Evolutionary conservation across 352 stramenopile species (phyloP), one percentile per base, ranked within the genome.

Genomic region (Phytopythium cucurbitacearum): DNA sequence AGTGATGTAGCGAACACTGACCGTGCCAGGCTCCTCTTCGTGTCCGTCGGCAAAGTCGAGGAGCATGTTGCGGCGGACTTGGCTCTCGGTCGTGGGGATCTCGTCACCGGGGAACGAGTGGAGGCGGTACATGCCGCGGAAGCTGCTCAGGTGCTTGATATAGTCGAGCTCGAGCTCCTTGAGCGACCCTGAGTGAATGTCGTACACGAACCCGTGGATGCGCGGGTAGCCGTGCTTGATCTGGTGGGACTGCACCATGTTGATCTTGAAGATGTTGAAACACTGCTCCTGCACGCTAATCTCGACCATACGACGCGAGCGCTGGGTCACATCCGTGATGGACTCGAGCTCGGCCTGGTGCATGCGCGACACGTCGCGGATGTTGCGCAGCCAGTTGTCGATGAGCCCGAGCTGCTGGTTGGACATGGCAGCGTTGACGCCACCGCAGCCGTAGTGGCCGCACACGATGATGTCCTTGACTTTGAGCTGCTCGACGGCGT

Each of bases 391-490:
- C 90, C 91, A 98, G 60, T 96, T 94, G 71, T 97, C 89, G 7
- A 98, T 60, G 32, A 94, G 48, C 0, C 85, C 81, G 21, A 91
- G 34, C 35, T 85, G 73, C 63, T 89, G 79, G 67, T 94, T 89
- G 45, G 84, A 72, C 53, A 92, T 69, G 37, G 87, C 83, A 1
- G 89, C 89, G 37, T 78, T 51, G 15, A 97, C 82, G 33, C 89
- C 90, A 38, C 89, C 90, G 59, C 90, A 97, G 40, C 94, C 88
- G 65, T 97, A 97, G 67, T 97, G 87, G 7, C 90, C 90, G 56
- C 82, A 95, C 13, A 97, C 80, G 49, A 97, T 93, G 51, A 97
- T 96, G 68, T 97, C 76, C 56, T 89, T 92, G 32, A 97, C 88
- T 55, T 95, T 87, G 28, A 97, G 71, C 40, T 91, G 69, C 52